Percentiles rank a stretch among this genome's conserved stretches.
phyloP scores from a whole-genome alignment of 1,284 basidiomycete genomes.

The Chondrostereum purpureum region DNA sequence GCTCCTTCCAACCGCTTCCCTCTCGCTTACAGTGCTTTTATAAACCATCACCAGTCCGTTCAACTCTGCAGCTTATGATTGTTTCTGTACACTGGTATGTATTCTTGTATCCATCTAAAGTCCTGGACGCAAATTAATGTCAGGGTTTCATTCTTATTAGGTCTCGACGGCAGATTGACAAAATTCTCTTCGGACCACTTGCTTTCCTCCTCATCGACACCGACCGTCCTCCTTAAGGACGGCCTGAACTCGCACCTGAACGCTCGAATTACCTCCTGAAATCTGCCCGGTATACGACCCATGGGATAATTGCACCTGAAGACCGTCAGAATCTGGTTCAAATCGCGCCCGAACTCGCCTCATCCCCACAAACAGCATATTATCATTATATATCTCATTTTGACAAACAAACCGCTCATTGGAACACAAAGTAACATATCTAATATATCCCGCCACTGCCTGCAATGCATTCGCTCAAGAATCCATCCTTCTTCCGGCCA shows the following conservation, averaged over 20 bases:
- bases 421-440: too few species aligned
- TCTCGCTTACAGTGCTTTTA: slow-evolving; percentile 17
- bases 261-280: slow-evolving; percentile 1
- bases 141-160: slow-evolving; percentile 18
- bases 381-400: neutral
- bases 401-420: neutral
- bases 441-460: slow-evolving; percentile 12
- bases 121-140: neutral
- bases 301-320: slow-evolving; percentile 60
- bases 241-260: slow-evolving; percentile 11
- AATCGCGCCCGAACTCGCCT: slow-evolving; percentile 20
- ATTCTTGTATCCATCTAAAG: neutral
- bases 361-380: slow-evolving; percentile 12
- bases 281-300: slow-evolving; percentile 24
- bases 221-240: slow-evolving; percentile 70
- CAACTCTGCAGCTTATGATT: slow-evolving; percentile 42
- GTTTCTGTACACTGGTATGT: slow-evolving; percentile 33
- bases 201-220: slow-evolving; percentile 55
- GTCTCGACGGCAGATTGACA: slow-evolving; percentile 45
- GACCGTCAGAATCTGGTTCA: slow-evolving; percentile 30
- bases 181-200: slow-evolving; percentile 59
- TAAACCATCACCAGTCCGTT: slow-evolving; percentile 9
- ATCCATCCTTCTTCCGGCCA: slow-evolving; percentile 59
- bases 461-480: slow-evolving; percentile 55
- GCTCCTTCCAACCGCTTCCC: slow-evolving; percentile 20